Evolutionary conservation across 1,139 yeast genomes (phyloP).

Genomic region (Lodderomyces parapsilosis): DNA sequence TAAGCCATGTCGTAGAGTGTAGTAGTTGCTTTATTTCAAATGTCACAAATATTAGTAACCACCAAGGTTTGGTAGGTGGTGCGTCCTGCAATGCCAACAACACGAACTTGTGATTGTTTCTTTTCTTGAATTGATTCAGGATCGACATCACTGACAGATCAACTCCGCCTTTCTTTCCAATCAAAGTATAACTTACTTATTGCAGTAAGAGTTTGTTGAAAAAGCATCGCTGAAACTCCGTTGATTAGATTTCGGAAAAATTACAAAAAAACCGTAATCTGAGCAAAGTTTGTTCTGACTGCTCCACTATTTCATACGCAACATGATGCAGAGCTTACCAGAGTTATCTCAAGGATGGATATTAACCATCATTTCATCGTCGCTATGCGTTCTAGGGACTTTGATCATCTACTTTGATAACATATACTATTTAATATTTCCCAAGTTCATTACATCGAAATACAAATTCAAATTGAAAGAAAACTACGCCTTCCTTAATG

Average conservation of each 20-base stretch:
- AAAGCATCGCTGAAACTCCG: not conserved
- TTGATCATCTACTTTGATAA: constrained; percentile 53
- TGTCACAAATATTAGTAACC: constrained; percentile 1
- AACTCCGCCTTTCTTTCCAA: too few relatives aligned
- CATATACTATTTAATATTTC: constrained; percentile 39
- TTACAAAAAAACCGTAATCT: constrained; percentile 2
- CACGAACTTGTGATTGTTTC: too few relatives aligned
- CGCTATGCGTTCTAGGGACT: constrained; percentile 61
- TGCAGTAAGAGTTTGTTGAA: too few relatives aligned
- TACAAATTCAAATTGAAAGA: constrained; percentile 56
- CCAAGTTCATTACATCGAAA: constrained; percentile 36
- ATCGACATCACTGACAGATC: too few relatives aligned
- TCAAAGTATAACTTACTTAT: too few relatives aligned
- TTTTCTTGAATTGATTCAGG: too few relatives aligned
- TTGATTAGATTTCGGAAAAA: not conserved
- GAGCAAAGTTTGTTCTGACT: not conserved
- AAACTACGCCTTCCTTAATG: constrained; percentile 60
- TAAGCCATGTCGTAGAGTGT: too few relatives aligned
- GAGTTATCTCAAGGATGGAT: constrained; percentile 49
- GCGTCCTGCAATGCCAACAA: not conserved
- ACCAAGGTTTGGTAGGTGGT: not conserved
- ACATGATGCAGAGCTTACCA: not conserved
- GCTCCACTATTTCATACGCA: not conserved
- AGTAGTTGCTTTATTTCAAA: not conserved
- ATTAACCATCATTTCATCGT: constrained; percentile 53